Percentiles rank a stretch among this genome's conserved stretches.
These are phyloP conservation scores for Bertia moriformis DNA, from an alignment of 2,329 filamentous ascomycete genomes.

Conservation along the genomic window DNA sequence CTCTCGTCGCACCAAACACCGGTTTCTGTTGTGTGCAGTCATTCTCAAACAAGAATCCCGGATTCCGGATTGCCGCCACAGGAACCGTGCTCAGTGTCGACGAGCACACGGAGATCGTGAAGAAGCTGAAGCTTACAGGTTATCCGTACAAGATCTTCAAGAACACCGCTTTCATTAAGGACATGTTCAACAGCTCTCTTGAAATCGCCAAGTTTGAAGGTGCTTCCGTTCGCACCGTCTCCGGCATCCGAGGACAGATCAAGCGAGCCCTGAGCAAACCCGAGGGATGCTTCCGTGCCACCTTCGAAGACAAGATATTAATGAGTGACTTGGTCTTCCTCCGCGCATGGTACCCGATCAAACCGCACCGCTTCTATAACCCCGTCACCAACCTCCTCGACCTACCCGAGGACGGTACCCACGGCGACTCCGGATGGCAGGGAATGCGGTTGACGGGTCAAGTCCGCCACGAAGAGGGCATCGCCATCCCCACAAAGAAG, in stretches of 20 bases:
- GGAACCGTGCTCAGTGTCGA: conserved; percentile 89
- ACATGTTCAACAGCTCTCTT: conserved; percentile 88
- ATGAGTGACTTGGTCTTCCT: conserved; percentile 95
- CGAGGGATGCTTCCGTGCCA: conserved; percentile 89
- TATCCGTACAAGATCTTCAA: conserved; percentile 96
- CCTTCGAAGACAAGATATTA: conserved; percentile 95
- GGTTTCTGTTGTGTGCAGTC: conserved; percentile 90
- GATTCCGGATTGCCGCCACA: conserved; percentile 87
- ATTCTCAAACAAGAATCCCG: conserved; percentile 68
- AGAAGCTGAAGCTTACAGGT: conserved; percentile 95
- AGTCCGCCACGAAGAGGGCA: conserved; percentile 62
- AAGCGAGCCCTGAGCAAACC: conserved; percentile 87
- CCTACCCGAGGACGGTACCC: neutral
- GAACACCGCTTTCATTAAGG: conserved; percentile 96
- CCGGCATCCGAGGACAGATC: conserved; percentile 89
- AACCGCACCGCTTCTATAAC: conserved; percentile 92
- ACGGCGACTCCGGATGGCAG: conserved; percentile 46
- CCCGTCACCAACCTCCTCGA: conserved; percentile 80
- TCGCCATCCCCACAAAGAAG: conserved; percentile 65
- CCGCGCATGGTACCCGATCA: conserved; percentile 90
- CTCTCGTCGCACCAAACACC: conserved; percentile 86
- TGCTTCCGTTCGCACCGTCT: conserved; percentile 87
- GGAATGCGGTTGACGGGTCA: conserved; percentile 89
- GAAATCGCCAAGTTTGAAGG: conserved; percentile 98
- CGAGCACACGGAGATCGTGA: conserved; percentile 92